Conservation (phyloP, 2,329 filamentous ascomycete genomes). For the Scleromitrula shiraiana region DNA sequence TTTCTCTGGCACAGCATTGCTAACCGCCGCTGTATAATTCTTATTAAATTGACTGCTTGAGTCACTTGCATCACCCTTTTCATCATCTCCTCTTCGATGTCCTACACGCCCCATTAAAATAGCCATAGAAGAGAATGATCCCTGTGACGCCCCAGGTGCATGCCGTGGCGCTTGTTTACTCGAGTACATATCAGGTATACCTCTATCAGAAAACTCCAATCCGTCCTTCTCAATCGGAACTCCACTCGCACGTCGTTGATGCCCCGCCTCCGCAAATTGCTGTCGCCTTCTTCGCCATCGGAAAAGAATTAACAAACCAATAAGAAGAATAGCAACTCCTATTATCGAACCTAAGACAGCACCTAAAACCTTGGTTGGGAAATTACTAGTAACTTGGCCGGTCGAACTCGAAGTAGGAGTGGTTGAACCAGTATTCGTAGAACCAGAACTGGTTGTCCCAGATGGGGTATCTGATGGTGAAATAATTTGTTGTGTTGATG, state of each 20-base stretch:
- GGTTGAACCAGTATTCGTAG: slow-evolving; percentile 28
- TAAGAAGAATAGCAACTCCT: slow-evolving; percentile 47
- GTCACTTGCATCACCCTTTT: slow-evolving; percentile 45
- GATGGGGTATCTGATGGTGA: neutral
- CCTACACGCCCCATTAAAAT: slow-evolving; percentile 57
- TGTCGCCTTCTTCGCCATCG: slow-evolving; percentile 52
- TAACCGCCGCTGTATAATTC: slow-evolving; percentile 53
- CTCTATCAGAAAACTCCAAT: slow-evolving; percentile 40
- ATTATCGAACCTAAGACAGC: slow-evolving; percentile 76
- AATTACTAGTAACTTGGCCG: slow-evolving; percentile 21
- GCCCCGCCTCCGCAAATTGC: slow-evolving; percentile 40
- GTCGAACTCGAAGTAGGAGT: slow-evolving; percentile 16
- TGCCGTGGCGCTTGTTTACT: slow-evolving; percentile 35
- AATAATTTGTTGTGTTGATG: slow-evolving; percentile 13
- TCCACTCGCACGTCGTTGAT: slow-evolving; percentile 37
- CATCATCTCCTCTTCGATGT: slow-evolving; percentile 35
- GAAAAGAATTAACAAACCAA: slow-evolving; percentile 58
- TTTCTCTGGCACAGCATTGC: slow-evolving; percentile 48
- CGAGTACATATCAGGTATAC: slow-evolving; percentile 30
- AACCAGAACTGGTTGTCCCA: slow-evolving; percentile 15
- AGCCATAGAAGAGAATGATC: slow-evolving; percentile 55
- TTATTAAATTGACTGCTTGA: slow-evolving; percentile 53
- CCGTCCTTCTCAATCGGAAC: slow-evolving; percentile 50
- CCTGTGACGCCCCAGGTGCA: slow-evolving; percentile 43
- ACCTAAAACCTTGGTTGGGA: slow-evolving; percentile 59